Base-by-base conservation (phyloP, 805 yeast species). In the Suhomyces kilbournensis region DNA sequence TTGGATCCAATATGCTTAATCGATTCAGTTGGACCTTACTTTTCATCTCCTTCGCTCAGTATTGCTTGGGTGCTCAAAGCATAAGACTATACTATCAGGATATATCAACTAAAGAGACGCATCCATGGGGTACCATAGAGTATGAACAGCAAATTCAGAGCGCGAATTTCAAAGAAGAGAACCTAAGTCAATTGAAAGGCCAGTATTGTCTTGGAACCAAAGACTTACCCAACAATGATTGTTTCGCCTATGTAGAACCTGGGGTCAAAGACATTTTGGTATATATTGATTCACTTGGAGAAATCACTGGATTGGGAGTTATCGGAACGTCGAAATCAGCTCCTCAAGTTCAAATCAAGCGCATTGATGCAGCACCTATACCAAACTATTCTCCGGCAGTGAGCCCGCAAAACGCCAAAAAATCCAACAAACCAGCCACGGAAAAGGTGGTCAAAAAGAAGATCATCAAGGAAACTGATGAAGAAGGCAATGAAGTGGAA, bases 141-240 rank as follows among this genome's bases (percentile, higher is more conserved):
- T 60, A 50, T 48, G 59, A 60, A 50, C 40, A 42, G 6, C 55
- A 44, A 1, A 35, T 38, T 14, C 39, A 23, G 5, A 45, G 23
- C 14, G 57, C 58, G 3, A 14, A 43, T 8, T 64, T 62, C 47
- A 23, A 40, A 25, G 44, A 52, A 35, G 28, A 23, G 17, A 23
- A n/a, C 45, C 15, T 1, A 38, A 12, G 42, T 9, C 7, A 19
- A 8, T 8, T 30, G 20, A 34, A 17, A 8, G 62, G 60, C 12
- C 60, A 46, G 7, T 62, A 62, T 53, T 68, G 71, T 47, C 46
- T 72, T 44, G 76, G 77, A 10, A 70, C 77, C 22, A 52, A 57
- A 6, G 72, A 67, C 48, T 42, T 71, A 5, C 52, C 57, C 6
- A 53, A 59, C 49, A 62, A 63, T 28, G 69, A 63, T n/a, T 74